Evolutionary conservation across 225 moss, liverwort and hornwort genomes (phyloP), one percentile per base, ranked within the genome.

Genomic region (Polytrichum commune): DNA sequence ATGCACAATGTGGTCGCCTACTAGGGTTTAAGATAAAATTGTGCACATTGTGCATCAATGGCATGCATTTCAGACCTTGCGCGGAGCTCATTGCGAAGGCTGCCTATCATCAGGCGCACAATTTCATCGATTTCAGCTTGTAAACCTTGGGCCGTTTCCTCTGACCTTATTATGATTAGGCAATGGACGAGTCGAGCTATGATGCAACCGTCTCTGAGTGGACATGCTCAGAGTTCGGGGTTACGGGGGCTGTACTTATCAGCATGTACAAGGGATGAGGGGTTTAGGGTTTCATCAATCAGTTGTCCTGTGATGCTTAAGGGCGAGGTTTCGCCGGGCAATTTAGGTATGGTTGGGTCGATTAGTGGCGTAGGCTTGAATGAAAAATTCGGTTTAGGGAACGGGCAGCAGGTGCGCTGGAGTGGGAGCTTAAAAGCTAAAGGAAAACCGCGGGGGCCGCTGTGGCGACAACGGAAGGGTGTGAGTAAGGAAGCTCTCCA

Each of bases 401-500:
- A 26, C 32, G 29, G 57, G 38, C 74, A 65, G 22, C 74, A 77
- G 64, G 81, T 71, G 29, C 77, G 70, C 56, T 77, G 81, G 61
- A 63, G 79, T 8, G 82, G 84, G 60, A 88, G 84, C 63, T 70
- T 84, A 0, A 88, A 88, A 67, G 82, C 88, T n/a, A 88, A 82
- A 71, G 76, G 86, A 1, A 84, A 86, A 57, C 89, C 89, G 54
- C 86, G 89, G 2, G 89, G 89, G 8, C 89, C 89, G 5, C 79
- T 89, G 4, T 89, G 89, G 89, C 83, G 89, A 20, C 86, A 86
- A 67, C 81, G 89, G 65, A 89, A 89, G 64, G 83, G 86, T 27
- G 81, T 89, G 32, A 86, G 86, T 75, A 89, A 89, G 76, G 89
- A 89, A 76, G 83, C 84, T 19, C 73, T 89, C 66, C 86, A 84